These are phyloP conservation scores for Wallacemonas sp. DNA, from an alignment of 208 protist species.

Conservation along the genomic window DNA sequence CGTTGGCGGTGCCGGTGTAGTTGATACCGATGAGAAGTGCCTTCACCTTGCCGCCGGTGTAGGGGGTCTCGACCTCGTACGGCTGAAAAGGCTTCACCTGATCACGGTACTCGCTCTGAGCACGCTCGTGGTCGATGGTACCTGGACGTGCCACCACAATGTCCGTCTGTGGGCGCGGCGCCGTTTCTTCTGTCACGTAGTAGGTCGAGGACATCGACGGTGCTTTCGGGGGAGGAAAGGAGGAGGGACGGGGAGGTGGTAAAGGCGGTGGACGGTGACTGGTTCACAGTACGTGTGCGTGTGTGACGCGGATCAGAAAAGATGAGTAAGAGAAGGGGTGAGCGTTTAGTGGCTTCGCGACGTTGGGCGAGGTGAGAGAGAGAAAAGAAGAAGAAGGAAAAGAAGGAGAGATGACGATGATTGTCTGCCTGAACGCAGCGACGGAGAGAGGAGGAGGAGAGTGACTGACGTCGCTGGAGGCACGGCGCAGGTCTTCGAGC, in stretches of 20 bases:
- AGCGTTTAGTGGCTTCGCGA: too few species aligned
- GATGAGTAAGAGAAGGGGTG: too few species aligned
- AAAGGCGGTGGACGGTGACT: too few species aligned
- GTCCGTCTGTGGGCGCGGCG: neutral
- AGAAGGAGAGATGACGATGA: slow-evolving; percentile 4
- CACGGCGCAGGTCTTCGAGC: too few species aligned
- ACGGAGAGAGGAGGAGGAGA: too few species aligned
- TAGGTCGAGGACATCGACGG: neutral
- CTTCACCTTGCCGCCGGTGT: slow-evolving; percentile 49
- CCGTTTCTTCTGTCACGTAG: neutral
- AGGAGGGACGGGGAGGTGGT: too few species aligned
- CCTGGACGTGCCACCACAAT: neutral
- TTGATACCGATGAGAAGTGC: slow-evolving; percentile 79
- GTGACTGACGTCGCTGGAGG: too few species aligned
- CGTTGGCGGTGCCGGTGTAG: slow-evolving; percentile 40
- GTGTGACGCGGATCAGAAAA: too few species aligned
- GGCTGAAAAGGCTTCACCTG: slow-evolving; percentile 16
- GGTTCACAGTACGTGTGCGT: too few species aligned
- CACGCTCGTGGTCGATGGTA: neutral
- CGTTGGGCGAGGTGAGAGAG: neutral
- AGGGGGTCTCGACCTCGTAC: slow-evolving; percentile 31
- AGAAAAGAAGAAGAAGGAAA: slow-evolving; percentile 4
- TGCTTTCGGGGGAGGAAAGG: neutral
- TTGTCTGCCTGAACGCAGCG: neutral
- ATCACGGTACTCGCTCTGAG: neutral